Evolutionary conservation across 83 land plant species (phyloP).

Genomic region (Picea mariana): DNA sequence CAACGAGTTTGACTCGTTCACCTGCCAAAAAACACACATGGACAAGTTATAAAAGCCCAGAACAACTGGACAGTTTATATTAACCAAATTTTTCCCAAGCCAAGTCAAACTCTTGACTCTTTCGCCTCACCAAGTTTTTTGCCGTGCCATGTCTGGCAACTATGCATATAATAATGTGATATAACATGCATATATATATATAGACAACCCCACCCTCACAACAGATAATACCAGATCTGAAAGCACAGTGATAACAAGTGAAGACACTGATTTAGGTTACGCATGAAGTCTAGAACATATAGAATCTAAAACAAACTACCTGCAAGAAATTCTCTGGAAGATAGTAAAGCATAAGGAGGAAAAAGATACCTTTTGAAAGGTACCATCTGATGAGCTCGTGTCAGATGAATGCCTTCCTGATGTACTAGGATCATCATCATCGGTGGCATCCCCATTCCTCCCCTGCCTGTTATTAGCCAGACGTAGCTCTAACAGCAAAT

Average conservation of each 20-base stretch:
- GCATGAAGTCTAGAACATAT: too few species aligned
- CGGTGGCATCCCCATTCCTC: slow-evolving; percentile 57
- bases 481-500: slow-evolving; percentile 56
- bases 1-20: too few species aligned
- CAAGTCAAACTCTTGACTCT: too few species aligned
- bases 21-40: too few species aligned
- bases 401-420: slow-evolving; percentile 70
- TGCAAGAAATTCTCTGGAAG: neutral
- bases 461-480: slow-evolving; percentile 62
- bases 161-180: too few species aligned
- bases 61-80: too few species aligned
- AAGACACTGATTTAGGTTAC: neutral
- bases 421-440: slow-evolving; percentile 83
- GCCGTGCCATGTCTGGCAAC: too few species aligned
- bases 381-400: slow-evolving; percentile 19
- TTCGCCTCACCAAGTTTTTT: too few species aligned
- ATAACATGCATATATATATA: too few species aligned
- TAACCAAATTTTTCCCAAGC: too few species aligned
- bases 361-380: slow-evolving; percentile 5
- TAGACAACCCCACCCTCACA: neutral
- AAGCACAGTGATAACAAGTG: neutral
- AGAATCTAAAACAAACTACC: neutral
- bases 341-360: neutral
- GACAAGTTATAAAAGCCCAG: too few species aligned
- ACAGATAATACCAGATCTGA: neutral